Base-by-base conservation (phyloP, 176 grass and related monocot genomes). In the Oryza punctata region DNA sequence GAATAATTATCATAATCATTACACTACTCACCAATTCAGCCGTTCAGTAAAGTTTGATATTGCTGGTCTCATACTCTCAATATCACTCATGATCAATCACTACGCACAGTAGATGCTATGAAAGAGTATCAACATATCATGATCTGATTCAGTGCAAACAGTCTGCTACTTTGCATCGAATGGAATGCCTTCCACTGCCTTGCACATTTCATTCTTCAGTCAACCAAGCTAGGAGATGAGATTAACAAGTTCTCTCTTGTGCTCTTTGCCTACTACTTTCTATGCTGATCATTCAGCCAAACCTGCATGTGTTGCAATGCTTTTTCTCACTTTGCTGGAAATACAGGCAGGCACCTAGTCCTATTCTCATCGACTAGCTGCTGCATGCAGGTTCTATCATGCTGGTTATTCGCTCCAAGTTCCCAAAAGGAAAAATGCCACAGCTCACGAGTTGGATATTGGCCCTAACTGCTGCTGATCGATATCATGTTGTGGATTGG, bases 341-440 rank as follows among this genome's bases (percentile, higher is more conserved):
- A 57, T 24, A 10, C 21, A 7, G 44, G 26, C 78, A 23, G 78
- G 41, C 18, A 75, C 12, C 27, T 54, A 70, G 57, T 49, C 12
- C 19, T 49, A 13, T 81, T 72, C 52, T 29, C 69, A 30, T 25
- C 69, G 37, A 38, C 37, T 27, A 67, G 18, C 50, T 57, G 57
- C 61, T 50, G 15, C 13, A 57, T 76, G 63, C 81, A 84, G 25
- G 71, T 84, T 60, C 71, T 41, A 50, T 33, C 81, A 38, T 65
- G 71, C 11, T 66, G 19, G n/a, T 61, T 27, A 45, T 50, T 83
- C 73, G 79, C 72, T 72, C 2, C 81, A 61, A 73, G 68, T 45
- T 73, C 45, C 69, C 46, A 46, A 73, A 79, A 67, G 19, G 46
- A 69, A 68, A 85, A 85, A 69, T 16, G 33, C 13, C 75, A 78